A percentile compares a stretch with the other conserved stretches of the same genome.
Conservation (phyloP, 2,329 filamentous ascomycete genomes). For the Xylaria sp. region DNA sequence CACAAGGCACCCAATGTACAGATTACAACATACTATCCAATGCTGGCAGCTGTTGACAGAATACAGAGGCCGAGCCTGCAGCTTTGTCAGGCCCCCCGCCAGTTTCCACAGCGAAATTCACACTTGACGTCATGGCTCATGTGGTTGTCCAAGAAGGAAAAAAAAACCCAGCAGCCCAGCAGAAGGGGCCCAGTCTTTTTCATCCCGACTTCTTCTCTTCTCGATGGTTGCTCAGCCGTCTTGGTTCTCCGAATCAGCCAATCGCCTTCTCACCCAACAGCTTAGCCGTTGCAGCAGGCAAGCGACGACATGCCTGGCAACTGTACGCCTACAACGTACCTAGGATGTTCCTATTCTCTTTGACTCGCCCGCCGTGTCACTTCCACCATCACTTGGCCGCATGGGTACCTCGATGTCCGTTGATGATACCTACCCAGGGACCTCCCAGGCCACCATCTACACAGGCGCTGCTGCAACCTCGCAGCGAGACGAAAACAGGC, state of each 20-base stretch:
- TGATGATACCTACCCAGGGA: not conserved
- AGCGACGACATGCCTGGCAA: not conserved
- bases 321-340: not conserved
- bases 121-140: constrained; percentile 26
- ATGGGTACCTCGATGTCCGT: not conserved
- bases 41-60: too few relatives aligned
- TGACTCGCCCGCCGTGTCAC: not conserved
- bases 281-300: not conserved
- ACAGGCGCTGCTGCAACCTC: not conserved
- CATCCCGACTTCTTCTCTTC: constrained; percentile 16
- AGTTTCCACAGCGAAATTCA: constrained; percentile 10
- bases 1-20: not conserved
- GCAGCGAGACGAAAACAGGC: not conserved
- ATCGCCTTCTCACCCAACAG: not conserved
- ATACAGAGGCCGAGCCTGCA: constrained; percentile 5
- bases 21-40: not conserved
- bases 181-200: not conserved
- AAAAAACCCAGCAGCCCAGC: not conserved
- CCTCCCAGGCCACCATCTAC: not conserved
- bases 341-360: not conserved
- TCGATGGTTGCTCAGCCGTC: constrained; percentile 1
- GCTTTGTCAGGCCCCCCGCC: constrained; percentile 12
- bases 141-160: constrained; percentile 11
- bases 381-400: not conserved
- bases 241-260: constrained; percentile 7